These are phyloP conservation scores for Neckera pumila DNA, from an alignment of 225 moss, liverwort and hornwort species.

Conservation along the genomic window DNA sequence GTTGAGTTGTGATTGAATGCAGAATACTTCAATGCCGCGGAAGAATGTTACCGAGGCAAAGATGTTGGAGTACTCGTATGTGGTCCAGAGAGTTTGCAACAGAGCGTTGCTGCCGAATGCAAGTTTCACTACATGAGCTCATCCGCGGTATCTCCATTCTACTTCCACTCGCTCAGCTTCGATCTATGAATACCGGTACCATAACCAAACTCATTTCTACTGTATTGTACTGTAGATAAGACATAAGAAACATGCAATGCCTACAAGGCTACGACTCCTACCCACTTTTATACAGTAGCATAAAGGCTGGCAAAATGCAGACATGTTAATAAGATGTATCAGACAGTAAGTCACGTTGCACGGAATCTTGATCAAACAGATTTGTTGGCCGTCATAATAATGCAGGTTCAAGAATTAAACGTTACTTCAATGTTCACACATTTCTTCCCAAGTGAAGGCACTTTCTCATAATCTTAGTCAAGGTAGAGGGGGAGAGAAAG, in stretches of 20 bases:
- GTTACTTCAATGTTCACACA: background rate
- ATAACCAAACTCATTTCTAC: background rate
- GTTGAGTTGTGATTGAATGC: background rate
- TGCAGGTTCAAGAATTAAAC: background rate
- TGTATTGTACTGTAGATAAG: background rate
- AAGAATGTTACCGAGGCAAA: slow-evolving; percentile 13
- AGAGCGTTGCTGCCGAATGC: slow-evolving; percentile 37
- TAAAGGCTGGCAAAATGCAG: background rate
- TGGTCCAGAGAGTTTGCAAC: slow-evolving; percentile 32
- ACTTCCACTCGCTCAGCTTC: slow-evolving; percentile 47
- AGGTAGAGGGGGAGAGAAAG: background rate
- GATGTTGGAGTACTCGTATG: slow-evolving; percentile 50
- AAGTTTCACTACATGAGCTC: slow-evolving; percentile 13
- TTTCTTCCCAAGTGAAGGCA: background rate
- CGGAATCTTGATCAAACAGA: background rate
- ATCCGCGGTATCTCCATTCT: slow-evolving; percentile 10
- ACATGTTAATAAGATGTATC: background rate
- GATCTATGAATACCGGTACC: slow-evolving; percentile 7
- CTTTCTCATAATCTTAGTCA: background rate
- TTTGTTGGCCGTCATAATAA: background rate
- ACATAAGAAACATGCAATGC: background rate
- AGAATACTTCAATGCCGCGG: slow-evolving; percentile 30
- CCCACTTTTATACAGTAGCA: background rate
- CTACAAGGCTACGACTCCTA: background rate
- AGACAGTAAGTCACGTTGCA: background rate